Conservation (phyloP, 257 asterid genomes). For the Fraxinus cuspidata region DNA sequence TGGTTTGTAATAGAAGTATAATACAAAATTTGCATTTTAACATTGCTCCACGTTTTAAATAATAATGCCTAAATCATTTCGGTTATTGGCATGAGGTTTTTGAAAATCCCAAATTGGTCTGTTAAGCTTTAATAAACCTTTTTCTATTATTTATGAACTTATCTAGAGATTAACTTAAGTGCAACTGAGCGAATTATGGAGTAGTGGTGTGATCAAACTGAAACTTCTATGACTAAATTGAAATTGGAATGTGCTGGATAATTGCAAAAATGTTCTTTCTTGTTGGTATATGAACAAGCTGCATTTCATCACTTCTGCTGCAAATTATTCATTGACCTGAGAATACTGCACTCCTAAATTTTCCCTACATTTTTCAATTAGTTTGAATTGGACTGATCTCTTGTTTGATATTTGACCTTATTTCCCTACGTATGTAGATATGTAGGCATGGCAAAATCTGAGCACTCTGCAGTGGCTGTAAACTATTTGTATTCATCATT, state of each 20-base stretch:
- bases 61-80: too few species aligned
- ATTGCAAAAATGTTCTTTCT: background rate
- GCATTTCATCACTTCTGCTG: background rate
- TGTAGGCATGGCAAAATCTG: background rate
- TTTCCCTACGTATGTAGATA: background rate
- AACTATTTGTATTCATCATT: background rate
- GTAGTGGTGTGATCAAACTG: background rate
- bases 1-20: too few species aligned
- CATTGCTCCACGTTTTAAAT: background rate
- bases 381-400: background rate
- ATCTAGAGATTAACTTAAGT: background rate
- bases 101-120: background rate
- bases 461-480: background rate
- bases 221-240: background rate
- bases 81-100: background rate
- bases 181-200: background rate
- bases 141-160: background rate
- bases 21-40: too few species aligned
- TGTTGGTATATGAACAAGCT: background rate
- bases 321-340: too few species aligned
- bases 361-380: too few species aligned
- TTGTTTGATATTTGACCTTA: background rate
- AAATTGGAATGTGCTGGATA: background rate
- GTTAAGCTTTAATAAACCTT: background rate
- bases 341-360: too few species aligned